These are phyloP conservation scores for Wickerhamiella domercqiae DNA, from an alignment of 805 yeast species.

Conservation along the genomic window DNA sequence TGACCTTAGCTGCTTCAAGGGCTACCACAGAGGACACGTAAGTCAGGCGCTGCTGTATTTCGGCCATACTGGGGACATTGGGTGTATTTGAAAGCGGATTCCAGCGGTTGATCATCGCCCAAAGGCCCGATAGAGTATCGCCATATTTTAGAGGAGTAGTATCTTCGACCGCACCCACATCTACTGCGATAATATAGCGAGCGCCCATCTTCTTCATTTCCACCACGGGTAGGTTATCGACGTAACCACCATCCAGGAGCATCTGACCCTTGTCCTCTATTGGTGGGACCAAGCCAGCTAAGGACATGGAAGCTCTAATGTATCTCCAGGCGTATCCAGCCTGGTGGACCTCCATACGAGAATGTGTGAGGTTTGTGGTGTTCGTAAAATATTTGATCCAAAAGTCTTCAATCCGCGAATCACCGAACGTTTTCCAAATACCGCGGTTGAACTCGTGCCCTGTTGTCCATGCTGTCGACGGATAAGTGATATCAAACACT, in stretches of 20 bases:
- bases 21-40: conserved; percentile 94
- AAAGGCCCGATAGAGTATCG: conserved; percentile 78
- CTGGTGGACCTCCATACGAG: conserved; percentile 87
- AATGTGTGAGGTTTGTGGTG: conserved; percentile 87
- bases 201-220: conserved; percentile 87
- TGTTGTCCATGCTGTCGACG: conserved; percentile 86
- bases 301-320: conserved; percentile 88
- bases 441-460: conserved; percentile 97
- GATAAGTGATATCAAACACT: conserved; percentile 73
- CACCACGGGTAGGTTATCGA: conserved; percentile 80
- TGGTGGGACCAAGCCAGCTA: conserved; percentile 81
- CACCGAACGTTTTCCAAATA: conserved; percentile 93
- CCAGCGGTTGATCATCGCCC: conserved; percentile 79
- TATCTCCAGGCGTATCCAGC: conserved; percentile 93
- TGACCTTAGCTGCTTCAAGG: conserved; percentile 65
- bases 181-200: conserved; percentile 74
- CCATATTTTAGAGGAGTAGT: conserved; percentile 82
- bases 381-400: conserved; percentile 84
- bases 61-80: conserved; percentile 86
- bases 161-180: conserved; percentile 91
- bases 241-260: conserved; percentile 92
- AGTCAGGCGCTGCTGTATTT: conserved; percentile 81
- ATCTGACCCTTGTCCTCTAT: conserved; percentile 78
- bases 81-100: conserved; percentile 83
- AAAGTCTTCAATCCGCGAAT: conserved; percentile 83